Percentiles rank a stretch among this genome's conserved stretches.
Evolutionary conservation across 2,329 filamentous ascomycete species (phyloP).

Genomic region (Aspergillus sp.): DNA sequence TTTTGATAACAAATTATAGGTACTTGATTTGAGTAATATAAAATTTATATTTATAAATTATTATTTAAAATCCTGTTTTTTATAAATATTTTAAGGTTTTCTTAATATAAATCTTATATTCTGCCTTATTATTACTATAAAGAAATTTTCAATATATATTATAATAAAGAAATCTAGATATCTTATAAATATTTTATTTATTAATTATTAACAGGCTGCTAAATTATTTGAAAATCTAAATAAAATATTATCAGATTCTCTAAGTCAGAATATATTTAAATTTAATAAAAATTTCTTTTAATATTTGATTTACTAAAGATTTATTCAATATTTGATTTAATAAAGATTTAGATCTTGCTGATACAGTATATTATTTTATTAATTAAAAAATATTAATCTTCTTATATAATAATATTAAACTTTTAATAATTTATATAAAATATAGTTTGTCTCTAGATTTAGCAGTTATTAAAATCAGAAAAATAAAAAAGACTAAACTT

Average conservation of each 20-base stretch:
- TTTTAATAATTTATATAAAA: not conserved
- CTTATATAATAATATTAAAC: too few species aligned
- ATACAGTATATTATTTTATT: too few species aligned
- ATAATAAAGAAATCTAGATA: not conserved
- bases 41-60: too few species aligned
- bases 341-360: too few species aligned
- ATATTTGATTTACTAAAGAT: not conserved
- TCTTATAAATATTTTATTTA: not conserved
- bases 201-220: conserved; percentile 1
- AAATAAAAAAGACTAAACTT: not conserved
- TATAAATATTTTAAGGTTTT: not conserved
- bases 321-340: too few species aligned
- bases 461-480: not conserved
- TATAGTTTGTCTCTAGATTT: not conserved
- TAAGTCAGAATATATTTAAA: not conserved
- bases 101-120: not conserved
- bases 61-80: not conserved
- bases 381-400: too few species aligned
- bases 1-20: too few species aligned
- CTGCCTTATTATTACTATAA: not conserved
- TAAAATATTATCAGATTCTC: not conserved
- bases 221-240: not conserved
- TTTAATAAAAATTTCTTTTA: not conserved
- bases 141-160: not conserved
- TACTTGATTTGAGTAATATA: too few species aligned